Percentiles rank a stretch among this genome's conserved stretches.
Conservation (phyloP, 2,329 filamentous ascomycete genomes). For the Cercospora janseana region DNA sequence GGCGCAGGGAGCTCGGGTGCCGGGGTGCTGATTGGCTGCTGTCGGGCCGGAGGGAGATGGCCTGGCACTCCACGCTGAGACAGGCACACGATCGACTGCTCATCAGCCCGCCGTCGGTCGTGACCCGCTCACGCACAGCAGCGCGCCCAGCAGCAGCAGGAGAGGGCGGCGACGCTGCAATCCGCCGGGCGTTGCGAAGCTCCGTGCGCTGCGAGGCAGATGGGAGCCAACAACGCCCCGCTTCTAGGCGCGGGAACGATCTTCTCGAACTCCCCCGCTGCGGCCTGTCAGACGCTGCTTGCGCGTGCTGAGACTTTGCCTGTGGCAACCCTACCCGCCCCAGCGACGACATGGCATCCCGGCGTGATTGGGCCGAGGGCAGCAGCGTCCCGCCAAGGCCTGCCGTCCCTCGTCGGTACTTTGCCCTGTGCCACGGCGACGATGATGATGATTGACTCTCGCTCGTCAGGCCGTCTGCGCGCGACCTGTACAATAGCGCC, state of each 20-base stretch:
- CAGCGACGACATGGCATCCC: conserved; percentile 9
- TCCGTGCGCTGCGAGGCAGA: conserved; percentile 2
- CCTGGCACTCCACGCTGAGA: background rate
- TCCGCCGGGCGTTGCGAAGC: conserved; percentile 7
- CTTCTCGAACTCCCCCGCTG: conserved; percentile 6
- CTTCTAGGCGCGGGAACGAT: conserved; percentile 10
- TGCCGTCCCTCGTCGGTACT: conserved; percentile 11
- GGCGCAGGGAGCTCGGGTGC: background rate
- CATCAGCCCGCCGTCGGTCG: conserved; percentile 4
- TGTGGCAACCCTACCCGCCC: conserved; percentile 4
- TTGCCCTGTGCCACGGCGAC: conserved; percentile 12
- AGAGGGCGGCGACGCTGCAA: no score
- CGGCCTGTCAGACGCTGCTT: conserved; percentile 6
- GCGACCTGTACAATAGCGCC: background rate
- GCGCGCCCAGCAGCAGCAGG: no score
- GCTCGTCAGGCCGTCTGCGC: no score
- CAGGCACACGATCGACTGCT: conserved; percentile 5
- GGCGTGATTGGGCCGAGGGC: conserved; percentile 6
- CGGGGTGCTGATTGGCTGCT: conserved; percentile 10
- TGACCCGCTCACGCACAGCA: conserved; percentile 3
- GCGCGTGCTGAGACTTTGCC: conserved; percentile 5
- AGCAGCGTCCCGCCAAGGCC: background rate
- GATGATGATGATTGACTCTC: no score
- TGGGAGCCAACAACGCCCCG: background rate
- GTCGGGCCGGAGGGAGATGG: conserved; percentile 17